Conservation (phyloP, 2,329 filamentous ascomycete genomes). For the Graphiopsis chlorocephala region DNA sequence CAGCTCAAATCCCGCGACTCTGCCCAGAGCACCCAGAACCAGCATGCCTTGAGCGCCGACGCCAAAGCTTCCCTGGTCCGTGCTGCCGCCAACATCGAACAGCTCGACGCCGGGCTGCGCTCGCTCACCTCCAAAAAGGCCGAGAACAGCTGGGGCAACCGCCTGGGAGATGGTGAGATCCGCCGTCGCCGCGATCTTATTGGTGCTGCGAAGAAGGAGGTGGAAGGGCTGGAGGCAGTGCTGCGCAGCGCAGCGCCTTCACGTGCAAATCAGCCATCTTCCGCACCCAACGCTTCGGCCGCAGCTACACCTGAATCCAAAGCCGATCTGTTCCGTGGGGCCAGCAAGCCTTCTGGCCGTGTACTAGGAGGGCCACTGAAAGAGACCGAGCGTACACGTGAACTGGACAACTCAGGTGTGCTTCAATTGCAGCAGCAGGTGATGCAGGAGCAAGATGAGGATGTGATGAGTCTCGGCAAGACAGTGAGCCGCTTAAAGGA, state of each 20-base stretch:
- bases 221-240: constrained; percentile 71
- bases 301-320: constrained; percentile 37
- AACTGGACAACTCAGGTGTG: constrained; percentile 73
- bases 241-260: constrained; percentile 51
- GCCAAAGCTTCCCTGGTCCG: constrained; percentile 72
- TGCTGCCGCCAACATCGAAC: constrained; percentile 61
- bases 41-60: constrained; percentile 61
- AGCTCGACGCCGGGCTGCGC: constrained; percentile 63
- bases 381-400: constrained; percentile 73
- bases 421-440: constrained; percentile 70
- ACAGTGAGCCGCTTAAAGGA: constrained; percentile 72
- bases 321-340: constrained; percentile 34
- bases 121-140: constrained; percentile 34
- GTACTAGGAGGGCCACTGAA: constrained; percentile 67
- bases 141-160: constrained; percentile 39
- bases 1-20: constrained; percentile 67
- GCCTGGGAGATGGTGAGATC: constrained; percentile 71
- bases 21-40: constrained; percentile 55
- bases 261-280: constrained; percentile 3
- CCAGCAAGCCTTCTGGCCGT: constrained; percentile 48
- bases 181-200: constrained; percentile 69
- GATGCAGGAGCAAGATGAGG: constrained; percentile 72
- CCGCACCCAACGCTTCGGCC: constrained; percentile 27
- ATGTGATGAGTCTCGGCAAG: constrained; percentile 65
- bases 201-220: constrained; percentile 66